Evolutionary conservation across 306 rosid species (phyloP).

Genomic region (Lathyrus aphaca): DNA sequence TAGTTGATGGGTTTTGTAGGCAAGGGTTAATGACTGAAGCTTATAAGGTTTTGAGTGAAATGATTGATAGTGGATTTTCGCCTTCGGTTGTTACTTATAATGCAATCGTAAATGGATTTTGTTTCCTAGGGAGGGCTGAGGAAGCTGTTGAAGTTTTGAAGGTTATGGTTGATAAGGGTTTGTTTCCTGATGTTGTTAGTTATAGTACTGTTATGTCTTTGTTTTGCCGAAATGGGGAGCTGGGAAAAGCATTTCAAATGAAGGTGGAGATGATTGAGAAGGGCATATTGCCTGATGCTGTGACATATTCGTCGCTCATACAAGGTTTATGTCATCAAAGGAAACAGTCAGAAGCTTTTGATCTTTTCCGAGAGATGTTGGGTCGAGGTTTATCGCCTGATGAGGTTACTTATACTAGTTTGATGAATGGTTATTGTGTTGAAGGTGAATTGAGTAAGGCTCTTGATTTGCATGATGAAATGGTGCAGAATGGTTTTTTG

Average conservation of each 20-base stretch:
- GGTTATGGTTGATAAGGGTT: slow-evolving; percentile 64
- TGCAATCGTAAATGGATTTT: slow-evolving; percentile 74
- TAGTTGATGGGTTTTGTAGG: slow-evolving; percentile 82
- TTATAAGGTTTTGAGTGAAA: slow-evolving; percentile 63
- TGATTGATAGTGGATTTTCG: slow-evolving; percentile 64
- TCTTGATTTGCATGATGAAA: slow-evolving; percentile 72
- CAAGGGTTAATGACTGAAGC: slow-evolving; percentile 73
- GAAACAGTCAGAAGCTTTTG: slow-evolving; percentile 66
- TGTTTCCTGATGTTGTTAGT: slow-evolving; percentile 76
- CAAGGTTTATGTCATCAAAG: slow-evolving; percentile 78
- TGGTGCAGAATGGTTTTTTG: slow-evolving; percentile 71
- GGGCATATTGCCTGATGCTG: slow-evolving; percentile 65
- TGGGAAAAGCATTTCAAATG: slow-evolving; percentile 68
- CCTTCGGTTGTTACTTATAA: slow-evolving; percentile 83
- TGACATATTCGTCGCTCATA: slow-evolving; percentile 78
- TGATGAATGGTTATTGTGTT: slow-evolving; percentile 76
- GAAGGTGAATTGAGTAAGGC: slow-evolving; percentile 81
- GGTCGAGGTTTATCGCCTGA: slow-evolving; percentile 57
- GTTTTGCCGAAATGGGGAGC: slow-evolving; percentile 64
- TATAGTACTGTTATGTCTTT: slow-evolving; percentile 84
- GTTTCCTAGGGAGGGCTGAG: slow-evolving; percentile 71
- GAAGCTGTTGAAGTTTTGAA: slow-evolving; percentile 60
- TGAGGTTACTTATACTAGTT: slow-evolving; percentile 75
- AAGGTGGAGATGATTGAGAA: slow-evolving; percentile 74
- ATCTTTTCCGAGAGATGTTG: slow-evolving; percentile 76